A percentile compares a stretch with the other conserved stretches of the same genome.
phyloP scores from a whole-genome alignment of 352 stramenopile species.

The Phytophthora megakarya region DNA sequence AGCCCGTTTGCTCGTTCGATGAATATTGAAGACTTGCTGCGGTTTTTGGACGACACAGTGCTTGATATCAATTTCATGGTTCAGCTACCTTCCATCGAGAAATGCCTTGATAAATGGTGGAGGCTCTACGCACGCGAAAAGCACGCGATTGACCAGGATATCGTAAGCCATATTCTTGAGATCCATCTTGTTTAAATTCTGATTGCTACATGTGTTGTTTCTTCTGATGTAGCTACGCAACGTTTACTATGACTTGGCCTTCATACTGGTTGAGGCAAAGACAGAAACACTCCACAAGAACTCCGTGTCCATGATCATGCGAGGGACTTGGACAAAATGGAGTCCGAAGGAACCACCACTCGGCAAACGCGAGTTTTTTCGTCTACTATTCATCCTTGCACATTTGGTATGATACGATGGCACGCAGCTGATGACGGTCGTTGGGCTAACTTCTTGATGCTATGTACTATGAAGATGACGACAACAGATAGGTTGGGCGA shows the following conservation, averaged over 20 bases:
- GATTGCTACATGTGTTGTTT: background rate
- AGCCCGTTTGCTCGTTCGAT: conserved; percentile 68
- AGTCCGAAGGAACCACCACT: conserved; percentile 59
- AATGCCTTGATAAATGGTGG: conserved; percentile 74
- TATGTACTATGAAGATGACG: conserved; percentile 59
- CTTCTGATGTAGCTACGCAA: conserved; percentile 48
- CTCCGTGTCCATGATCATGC: conserved; percentile 78
- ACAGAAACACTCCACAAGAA: conserved; percentile 82
- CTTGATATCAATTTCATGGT: conserved; percentile 87
- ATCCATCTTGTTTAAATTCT: background rate
- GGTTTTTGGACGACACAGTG: conserved; percentile 74
- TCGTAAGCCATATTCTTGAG: conserved; percentile 28
- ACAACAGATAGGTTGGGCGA: conserved; percentile 64
- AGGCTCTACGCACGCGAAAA: conserved; percentile 52
- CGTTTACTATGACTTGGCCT: conserved; percentile 75
- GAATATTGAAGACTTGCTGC: conserved; percentile 64
- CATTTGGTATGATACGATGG: conserved; percentile 61
- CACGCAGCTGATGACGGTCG: background rate
- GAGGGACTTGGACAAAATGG: conserved; percentile 73
- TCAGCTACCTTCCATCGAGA: conserved; percentile 82
- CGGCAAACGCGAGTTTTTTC: conserved; percentile 60
- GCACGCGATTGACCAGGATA: conserved; percentile 53
- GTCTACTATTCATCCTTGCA: conserved; percentile 71
- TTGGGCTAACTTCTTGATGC: conserved; percentile 3
- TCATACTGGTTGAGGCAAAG: conserved; percentile 76